Evolutionary conservation across 2,329 filamentous ascomycete genomes (phyloP), one percentile per base, ranked within the genome.

Genomic region (Paecilomyces variotii): DNA sequence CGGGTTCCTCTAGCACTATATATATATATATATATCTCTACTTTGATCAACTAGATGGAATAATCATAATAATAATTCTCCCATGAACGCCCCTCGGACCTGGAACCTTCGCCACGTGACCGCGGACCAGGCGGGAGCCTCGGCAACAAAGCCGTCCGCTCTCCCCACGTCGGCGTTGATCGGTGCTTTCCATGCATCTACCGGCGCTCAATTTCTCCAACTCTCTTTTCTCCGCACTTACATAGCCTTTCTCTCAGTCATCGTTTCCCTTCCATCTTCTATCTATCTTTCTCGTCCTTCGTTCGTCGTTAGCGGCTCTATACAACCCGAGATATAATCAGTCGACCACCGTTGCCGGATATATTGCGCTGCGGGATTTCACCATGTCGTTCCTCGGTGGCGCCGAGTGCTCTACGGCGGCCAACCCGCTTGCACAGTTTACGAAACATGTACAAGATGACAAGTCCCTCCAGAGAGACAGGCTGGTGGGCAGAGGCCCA

Each of bases 391-490:
- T 99, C 76, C 84, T 97, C 69, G 90, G 91, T 77, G 92, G 93
- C 67, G 89, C 93, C 67, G 94, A 97, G 79, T 99, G 94, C 82
- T 97, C 93, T 58, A 95, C 94, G 62, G 91, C 90, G 64, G 91
- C 88, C 70, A 99, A 99, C 76, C 94, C 95, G 59, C 86, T 99
- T 69, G 93, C 90, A 72, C 94, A 97, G 80, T 96, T 99, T 75
- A 91, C 92, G 64, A 99, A 99, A 77, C 92, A 97, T 76, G 90
- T 94, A 59, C 90, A 95, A 72, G 91, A 96, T 82, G 94, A 99
- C 79, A 96, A 92, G 78, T 94, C 90, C 59, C 80, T 97, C 59
- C 94, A 97, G 78, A 84, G 92, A 69, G 94, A 99, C 75, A 86
- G 94, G 60, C 81, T 97, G 61, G 87, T 90, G 60, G 90, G 90